Percentiles rank a stretch among this genome's conserved stretches.
These are phyloP conservation scores for Incumbomyces delicatus DNA, from an alignment of 2,329 filamentous ascomycete species.

Conservation along the genomic window DNA sequence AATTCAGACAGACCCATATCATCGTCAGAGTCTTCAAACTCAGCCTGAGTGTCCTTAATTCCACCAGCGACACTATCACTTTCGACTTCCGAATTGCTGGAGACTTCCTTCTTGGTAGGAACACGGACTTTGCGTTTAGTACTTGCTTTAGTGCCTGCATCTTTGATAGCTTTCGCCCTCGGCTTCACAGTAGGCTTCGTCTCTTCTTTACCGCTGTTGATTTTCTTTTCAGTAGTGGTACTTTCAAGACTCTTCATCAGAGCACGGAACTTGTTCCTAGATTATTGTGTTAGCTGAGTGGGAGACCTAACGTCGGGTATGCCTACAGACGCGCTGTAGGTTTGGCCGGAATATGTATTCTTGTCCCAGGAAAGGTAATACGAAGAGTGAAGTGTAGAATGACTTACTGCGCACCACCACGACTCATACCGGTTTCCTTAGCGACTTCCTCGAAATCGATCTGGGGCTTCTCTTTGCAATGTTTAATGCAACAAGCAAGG, in stretches of 20 bases:
- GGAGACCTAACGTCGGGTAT: background rate
- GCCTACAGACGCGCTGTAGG: background rate
- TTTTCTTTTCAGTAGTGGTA: background rate
- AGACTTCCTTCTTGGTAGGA: background rate
- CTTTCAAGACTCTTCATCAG: slow-evolving; percentile 15
- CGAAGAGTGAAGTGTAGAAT: background rate
- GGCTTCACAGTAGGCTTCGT: slow-evolving; percentile 1
- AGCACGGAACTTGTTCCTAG: slow-evolving; percentile 20
- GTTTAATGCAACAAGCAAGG: slow-evolving; percentile 16
- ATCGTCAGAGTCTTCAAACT: slow-evolving; percentile 1
- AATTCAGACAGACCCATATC: background rate
- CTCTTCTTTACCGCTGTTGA: background rate
- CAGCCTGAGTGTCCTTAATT: background rate
- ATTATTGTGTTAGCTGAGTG: background rate
- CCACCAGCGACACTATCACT: slow-evolving; percentile 11
- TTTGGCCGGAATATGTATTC: background rate
- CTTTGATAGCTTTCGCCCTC: background rate
- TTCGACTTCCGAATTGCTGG: slow-evolving; percentile 4
- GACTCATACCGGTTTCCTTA: slow-evolving; percentile 14
- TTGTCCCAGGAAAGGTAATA: background rate
- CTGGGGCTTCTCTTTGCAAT: slow-evolving; percentile 13
- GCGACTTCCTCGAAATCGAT: slow-evolving; percentile 16
- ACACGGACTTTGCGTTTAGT: slow-evolving; percentile 9
- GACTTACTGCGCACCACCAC: slow-evolving; percentile 19
- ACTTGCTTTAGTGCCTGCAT: background rate